phyloP scores from a whole-genome alignment of 1,139 yeast genomes.

The Geotrichum phurueaensis region DNA sequence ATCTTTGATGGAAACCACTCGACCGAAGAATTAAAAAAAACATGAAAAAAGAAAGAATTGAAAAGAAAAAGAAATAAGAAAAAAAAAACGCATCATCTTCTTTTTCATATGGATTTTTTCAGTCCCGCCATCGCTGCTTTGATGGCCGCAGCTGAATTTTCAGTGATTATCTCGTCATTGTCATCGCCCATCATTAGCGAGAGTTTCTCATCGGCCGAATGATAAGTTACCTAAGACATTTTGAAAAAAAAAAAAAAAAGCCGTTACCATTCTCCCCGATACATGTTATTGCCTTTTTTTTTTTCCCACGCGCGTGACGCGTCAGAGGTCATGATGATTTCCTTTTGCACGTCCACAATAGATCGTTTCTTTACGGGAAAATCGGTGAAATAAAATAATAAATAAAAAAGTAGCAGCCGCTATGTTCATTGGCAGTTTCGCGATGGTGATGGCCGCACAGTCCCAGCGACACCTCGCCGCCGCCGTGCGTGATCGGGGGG shows the following conservation, averaged over 20 bases:
- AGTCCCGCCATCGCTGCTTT: not conserved
- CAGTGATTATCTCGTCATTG: not conserved
- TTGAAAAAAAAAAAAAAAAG: not conserved
- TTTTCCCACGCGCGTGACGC: not conserved
- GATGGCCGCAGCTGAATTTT: not conserved
- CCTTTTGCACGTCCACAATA: not conserved
- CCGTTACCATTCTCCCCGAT: not conserved
- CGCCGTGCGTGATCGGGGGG: not conserved
- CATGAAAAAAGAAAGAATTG: not conserved
- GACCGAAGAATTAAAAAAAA: conserved; percentile 4
- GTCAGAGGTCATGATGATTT: not conserved
- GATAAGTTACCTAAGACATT: not conserved
- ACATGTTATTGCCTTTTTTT: not conserved
- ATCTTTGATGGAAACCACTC: conserved; percentile 6
- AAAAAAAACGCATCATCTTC: not conserved
- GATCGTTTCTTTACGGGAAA: not conserved
- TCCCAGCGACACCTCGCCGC: not conserved
- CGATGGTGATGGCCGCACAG: not conserved
- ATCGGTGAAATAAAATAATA: not conserved
- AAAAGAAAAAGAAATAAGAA: not conserved
- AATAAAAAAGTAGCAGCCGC: not conserved
- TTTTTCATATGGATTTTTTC: not conserved
- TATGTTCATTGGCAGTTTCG: not conserved
- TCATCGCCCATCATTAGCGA: not conserved
- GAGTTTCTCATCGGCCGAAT: not conserved